phyloP scores from a whole-genome alignment of 768 basidiomycete genomes.

The Naganishia kalamii region DNA sequence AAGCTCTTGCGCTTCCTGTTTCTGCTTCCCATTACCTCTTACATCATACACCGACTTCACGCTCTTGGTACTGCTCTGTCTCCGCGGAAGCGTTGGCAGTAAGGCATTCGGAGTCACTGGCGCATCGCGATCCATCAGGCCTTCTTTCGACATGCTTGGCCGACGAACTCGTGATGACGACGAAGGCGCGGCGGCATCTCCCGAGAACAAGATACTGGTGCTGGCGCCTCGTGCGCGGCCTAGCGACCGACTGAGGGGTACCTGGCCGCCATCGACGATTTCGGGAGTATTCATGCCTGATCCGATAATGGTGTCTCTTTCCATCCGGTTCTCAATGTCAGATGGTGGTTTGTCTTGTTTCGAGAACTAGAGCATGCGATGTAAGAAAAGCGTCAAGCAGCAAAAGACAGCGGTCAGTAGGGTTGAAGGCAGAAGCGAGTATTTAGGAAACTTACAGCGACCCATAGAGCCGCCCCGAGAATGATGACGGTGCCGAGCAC shows the following conservation, averaged over 20 bases:
- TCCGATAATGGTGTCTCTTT: background rate
- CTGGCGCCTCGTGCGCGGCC: background rate
- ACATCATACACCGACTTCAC: background rate
- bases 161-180: background rate
- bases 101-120: background rate
- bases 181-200: background rate
- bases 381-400: no score
- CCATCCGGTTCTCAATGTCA: conserved; percentile 6
- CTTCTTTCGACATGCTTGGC: conserved; percentile 3
- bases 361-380: background rate
- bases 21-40: background rate
- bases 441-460: conserved; percentile 53
- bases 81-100: background rate
- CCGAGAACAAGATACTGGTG: background rate
- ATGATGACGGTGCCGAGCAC: conserved; percentile 63
- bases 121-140: background rate
- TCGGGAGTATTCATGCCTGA: conserved; percentile 4
- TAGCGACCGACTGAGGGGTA: conserved; percentile 3
- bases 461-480: conserved; percentile 58
- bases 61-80: background rate
- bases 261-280: conserved; percentile 6
- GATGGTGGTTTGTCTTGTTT: conserved; percentile 15
- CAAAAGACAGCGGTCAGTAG: background rate
- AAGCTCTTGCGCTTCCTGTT: background rate
- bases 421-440: background rate